These are phyloP conservation scores for Pythium guiyangense DNA, from an alignment of 352 stramenopile genomes.

Conservation along the genomic window DNA sequence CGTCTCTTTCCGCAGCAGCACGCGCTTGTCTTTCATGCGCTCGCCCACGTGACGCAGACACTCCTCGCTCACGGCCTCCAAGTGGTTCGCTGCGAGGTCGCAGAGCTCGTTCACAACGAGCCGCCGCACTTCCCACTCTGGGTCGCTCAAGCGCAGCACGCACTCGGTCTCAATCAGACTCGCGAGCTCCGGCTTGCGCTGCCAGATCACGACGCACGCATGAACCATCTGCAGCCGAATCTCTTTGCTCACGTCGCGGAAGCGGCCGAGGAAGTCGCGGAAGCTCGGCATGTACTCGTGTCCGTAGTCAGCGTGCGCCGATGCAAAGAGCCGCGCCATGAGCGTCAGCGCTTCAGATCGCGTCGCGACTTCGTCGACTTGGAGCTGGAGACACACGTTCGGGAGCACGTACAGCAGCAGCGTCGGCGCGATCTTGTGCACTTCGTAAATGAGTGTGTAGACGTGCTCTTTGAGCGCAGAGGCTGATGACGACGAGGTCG, in stretches of 20 bases:
- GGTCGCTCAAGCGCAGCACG: slow-evolving; percentile 61
- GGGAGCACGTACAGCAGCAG: slow-evolving; percentile 78
- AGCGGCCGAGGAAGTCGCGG: slow-evolving; percentile 80
- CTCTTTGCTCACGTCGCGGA: slow-evolving; percentile 82
- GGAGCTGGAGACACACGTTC: slow-evolving; percentile 83
- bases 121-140: slow-evolving; percentile 80
- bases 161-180: slow-evolving; percentile 70
- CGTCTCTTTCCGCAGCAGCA: slow-evolving; percentile 74
- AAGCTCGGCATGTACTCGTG: slow-evolving; percentile 83
- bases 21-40: slow-evolving; percentile 87
- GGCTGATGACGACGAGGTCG: slow-evolving; percentile 12
- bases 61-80: slow-evolving; percentile 61
- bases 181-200: slow-evolving; percentile 58
- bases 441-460: slow-evolving; percentile 77
- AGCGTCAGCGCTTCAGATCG: slow-evolving; percentile 69
- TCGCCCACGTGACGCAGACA: slow-evolving; percentile 74
- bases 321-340: slow-evolving; percentile 79
- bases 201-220: slow-evolving; percentile 64
- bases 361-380: slow-evolving; percentile 83
- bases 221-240: slow-evolving; percentile 84
- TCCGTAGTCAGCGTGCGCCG: slow-evolving; percentile 62
- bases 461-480: slow-evolving; percentile 78
- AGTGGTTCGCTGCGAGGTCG: slow-evolving; percentile 67
- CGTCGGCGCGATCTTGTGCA: slow-evolving; percentile 77
- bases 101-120: slow-evolving; percentile 77